Evolutionary conservation across 1,284 basidiomycete species (phyloP).

Genomic region (Rhodotorula sp.): DNA sequence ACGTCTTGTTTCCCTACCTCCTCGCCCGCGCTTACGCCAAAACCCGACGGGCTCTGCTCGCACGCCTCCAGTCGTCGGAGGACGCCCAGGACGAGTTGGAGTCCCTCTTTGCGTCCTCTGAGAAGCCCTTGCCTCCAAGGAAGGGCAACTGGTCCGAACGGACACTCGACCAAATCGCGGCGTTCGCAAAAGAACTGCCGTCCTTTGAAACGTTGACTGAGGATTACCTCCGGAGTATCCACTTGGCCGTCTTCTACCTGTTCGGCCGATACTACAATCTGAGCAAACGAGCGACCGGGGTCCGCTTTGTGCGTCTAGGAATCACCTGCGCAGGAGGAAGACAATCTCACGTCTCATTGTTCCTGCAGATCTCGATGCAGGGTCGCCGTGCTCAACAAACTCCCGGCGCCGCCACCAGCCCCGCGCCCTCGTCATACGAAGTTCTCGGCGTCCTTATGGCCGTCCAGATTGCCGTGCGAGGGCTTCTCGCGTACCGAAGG

Average conservation of each 20-base stretch:
- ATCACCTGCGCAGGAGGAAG: background rate
- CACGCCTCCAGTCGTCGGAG: conserved; percentile 29
- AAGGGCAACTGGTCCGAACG: background rate
- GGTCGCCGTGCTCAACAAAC: conserved; percentile 31
- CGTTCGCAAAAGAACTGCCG: conserved; percentile 40
- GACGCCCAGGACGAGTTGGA: conserved; percentile 22
- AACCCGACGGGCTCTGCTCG: conserved; percentile 38
- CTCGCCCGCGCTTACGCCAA: conserved; percentile 43
- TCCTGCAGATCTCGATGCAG: conserved; percentile 37
- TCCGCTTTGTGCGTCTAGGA: conserved; percentile 45
- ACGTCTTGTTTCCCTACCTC: conserved; percentile 47
- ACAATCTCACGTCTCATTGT: background rate
- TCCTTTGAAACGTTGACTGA: conserved; percentile 46
- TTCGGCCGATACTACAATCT: conserved; percentile 49
- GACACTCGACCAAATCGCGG: conserved; percentile 18
- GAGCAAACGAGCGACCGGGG: conserved; percentile 47
- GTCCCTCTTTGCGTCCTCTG: conserved; percentile 23
- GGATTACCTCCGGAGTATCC: conserved; percentile 47
- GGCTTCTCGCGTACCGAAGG: conserved; percentile 34
- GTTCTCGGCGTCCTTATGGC: conserved; percentile 49
- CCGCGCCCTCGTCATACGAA: conserved; percentile 48
- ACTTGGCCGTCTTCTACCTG: conserved; percentile 52
- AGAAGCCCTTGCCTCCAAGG: background rate
- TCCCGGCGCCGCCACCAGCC: background rate
- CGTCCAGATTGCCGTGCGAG: conserved; percentile 47